Conservation (phyloP, 2,329 filamentous ascomycete species). For the Cladosporium velox region DNA sequence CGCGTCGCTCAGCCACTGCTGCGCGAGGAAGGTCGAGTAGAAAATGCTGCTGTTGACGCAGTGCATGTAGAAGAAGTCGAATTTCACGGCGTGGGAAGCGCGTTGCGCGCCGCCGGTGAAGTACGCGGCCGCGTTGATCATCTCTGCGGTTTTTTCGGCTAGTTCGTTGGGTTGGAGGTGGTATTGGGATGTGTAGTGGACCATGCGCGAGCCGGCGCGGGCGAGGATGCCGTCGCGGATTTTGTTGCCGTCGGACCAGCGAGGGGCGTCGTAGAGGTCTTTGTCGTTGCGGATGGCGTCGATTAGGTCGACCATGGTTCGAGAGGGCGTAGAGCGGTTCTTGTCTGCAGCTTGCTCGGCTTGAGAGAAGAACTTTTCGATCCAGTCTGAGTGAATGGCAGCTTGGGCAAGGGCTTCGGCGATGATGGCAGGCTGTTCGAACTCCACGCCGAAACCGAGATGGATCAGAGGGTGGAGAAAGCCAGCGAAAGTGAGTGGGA, state of each 20-base stretch:
- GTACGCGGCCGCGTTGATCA: slow-evolving; percentile 67
- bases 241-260: slow-evolving; percentile 52
- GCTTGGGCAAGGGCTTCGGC: slow-evolving; percentile 78
- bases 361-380: slow-evolving; percentile 56
- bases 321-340: slow-evolving; percentile 26
- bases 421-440: slow-evolving; percentile 76
- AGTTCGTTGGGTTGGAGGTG: slow-evolving; percentile 55
- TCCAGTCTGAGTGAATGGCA: slow-evolving; percentile 63
- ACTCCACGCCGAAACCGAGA: slow-evolving; percentile 82
- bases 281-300: slow-evolving; percentile 59
- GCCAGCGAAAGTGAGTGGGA: slow-evolving; percentile 68
- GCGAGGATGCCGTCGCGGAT: slow-evolving; percentile 70
- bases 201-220: slow-evolving; percentile 62
- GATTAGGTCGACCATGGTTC: slow-evolving; percentile 61
- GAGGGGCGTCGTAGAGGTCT: slow-evolving; percentile 57
- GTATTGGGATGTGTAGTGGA: slow-evolving; percentile 60
- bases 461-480: slow-evolving; percentile 82
- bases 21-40: slow-evolving; percentile 62
- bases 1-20: slow-evolving; percentile 60
- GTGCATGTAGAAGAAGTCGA: slow-evolving; percentile 86
- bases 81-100: slow-evolving; percentile 65
- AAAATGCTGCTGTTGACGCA: slow-evolving; percentile 77
- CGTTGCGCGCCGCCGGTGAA: slow-evolving; percentile 64
- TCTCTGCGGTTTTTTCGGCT: slow-evolving; percentile 60
- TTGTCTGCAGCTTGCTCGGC: slow-evolving; percentile 52